A percentile compares a stretch with the other conserved stretches of the same genome.
These are phyloP conservation scores for Pseudocercospora ulei DNA, from an alignment of 2,329 filamentous ascomycete genomes.

Conservation along the genomic window DNA sequence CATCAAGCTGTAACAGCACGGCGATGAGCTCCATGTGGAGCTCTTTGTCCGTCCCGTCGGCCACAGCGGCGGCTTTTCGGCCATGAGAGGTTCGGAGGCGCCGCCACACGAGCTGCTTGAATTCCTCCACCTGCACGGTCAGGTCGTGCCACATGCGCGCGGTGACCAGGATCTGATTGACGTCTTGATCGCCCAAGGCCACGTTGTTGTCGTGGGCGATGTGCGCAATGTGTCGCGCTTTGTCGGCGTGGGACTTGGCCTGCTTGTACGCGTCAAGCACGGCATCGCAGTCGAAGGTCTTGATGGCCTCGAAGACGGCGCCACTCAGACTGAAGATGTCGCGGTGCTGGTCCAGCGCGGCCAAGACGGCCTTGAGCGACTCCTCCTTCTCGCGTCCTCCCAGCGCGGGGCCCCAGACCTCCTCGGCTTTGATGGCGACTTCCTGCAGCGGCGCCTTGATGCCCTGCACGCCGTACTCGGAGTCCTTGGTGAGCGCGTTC, in stretches of 20 bases:
- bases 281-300: slow-evolving; percentile 78
- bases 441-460: slow-evolving; percentile 84
- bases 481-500: slow-evolving; percentile 85
- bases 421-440: slow-evolving; percentile 85
- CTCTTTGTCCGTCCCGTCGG: slow-evolving; percentile 46
- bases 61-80: slow-evolving; percentile 23
- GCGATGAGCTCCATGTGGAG: slow-evolving; percentile 89
- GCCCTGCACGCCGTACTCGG: slow-evolving; percentile 76
- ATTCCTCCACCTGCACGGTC: slow-evolving; percentile 70
- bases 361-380: slow-evolving; percentile 66
- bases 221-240: slow-evolving; percentile 60
- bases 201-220: slow-evolving; percentile 43
- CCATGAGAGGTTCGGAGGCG: slow-evolving; percentile 45
- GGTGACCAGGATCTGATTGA: slow-evolving; percentile 78
- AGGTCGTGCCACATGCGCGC: slow-evolving; percentile 94
- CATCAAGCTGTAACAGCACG: slow-evolving; percentile 81
- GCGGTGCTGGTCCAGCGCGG: slow-evolving; percentile 66
- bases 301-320: slow-evolving; percentile 71
- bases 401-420: slow-evolving; percentile 91
- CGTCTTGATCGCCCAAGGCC: slow-evolving; percentile 59
- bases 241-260: slow-evolving; percentile 71
- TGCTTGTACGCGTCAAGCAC: slow-evolving; percentile 77
- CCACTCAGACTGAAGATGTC: slow-evolving; percentile 73
- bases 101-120: slow-evolving; percentile 86
- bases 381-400: slow-evolving; percentile 87